Evolutionary conservation across 768 basidiomycete species (phyloP), one percentile per base, ranked within the genome.

Genomic region (Lyophyllum shimeji): DNA sequence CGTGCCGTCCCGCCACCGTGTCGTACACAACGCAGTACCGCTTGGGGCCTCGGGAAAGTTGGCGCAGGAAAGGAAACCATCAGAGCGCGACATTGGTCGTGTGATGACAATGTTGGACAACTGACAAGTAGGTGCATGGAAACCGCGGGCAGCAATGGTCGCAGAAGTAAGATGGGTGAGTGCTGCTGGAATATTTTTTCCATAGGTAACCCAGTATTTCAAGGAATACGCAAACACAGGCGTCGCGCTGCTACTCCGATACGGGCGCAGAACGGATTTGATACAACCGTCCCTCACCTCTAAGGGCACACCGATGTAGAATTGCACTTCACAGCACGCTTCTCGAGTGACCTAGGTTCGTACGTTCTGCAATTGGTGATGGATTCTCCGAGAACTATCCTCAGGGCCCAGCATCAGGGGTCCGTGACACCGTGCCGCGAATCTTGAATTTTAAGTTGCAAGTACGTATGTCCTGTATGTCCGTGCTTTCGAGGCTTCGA

Each of bases 41-140:
- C 24, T n/a, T 17, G 23, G 51, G 29, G 50, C 31, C 44, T 40
- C 20, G 29, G 31, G 21, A 46, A 53, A 46, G 43, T 53, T 37
- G 45, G 12, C 39, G 45, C 46, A 24, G 7, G 46, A 54, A 54
- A 47, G 53, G 46, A 54, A 54, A 42, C 37, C 12, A 47, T 24
- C 33, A 27, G 25, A 44, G 29, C 23, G 15, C 40, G 21, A 34
- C 33, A 24, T 33, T 17, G 37, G 33, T n/a, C 53, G 25, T 54
- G 45, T 47, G 53, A 47, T 54, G 34, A 31, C 23, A 17, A 25
- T 18, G 15, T 27, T 40, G 4, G 17, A 39, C 6, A 21, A 40
- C 42, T 15, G 42, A 52, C 27, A 23, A 15, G 25, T n/a, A 23
- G 13, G 42, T 27, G n/a, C 40, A 31, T 44, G 27, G n/a, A 44